Evolutionary conservation across 192 early-diverging fungal species (phyloP), one percentile per base, ranked within the genome.

Genomic region (Geosiphon pyriformis): DNA sequence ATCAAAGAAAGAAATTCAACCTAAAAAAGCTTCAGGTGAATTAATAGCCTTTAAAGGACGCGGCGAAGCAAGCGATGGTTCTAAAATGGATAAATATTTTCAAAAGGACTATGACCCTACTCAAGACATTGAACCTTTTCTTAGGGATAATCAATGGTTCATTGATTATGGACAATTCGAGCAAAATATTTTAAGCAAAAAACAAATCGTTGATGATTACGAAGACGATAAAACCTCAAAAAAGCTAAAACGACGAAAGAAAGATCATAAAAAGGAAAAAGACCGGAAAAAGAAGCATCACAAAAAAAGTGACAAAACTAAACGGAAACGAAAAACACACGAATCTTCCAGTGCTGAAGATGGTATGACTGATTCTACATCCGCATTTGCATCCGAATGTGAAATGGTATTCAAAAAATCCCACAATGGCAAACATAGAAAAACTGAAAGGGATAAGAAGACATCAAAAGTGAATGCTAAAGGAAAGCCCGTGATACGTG

Each of bases 71-170:
- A 72, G 27, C 22, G 65, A 74, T 10, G 71, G 73, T 15, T 80
- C 83, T 1, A 66, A 75, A 17, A 84, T 84, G 83, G 83, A 84
- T 63, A 82, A 80, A 67, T 84, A 84, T 42, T 84, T 84, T 70
- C 37, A 66, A 27, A 70, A 76, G 2, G 71, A 68, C 18, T 84
- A 82, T 68, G 77, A 84, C 70, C 83, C 83, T 7, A 62, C 49
- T 35, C 27, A 27, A n/a, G 61, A 73, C 18, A 23, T 71, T 25
- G 64, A 66, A 65, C 60, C 60, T 6, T 48, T 42, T 61, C 29
- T 64, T 52, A 48, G 48, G 23, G 52, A 66, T 30, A n/a, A 23
- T 35, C 1, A 8, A 51, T 66, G 65, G 54, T 55, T 52, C 32
- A 56, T 37, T 34, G 8, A 20, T 37, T 61, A 15, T 66, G 57